Percentiles rank a stretch among this genome's conserved stretches.
Evolutionary conservation across 495 filamentous ascomycete species (phyloP).

Genomic region (Hypoxylon perforatum): DNA sequence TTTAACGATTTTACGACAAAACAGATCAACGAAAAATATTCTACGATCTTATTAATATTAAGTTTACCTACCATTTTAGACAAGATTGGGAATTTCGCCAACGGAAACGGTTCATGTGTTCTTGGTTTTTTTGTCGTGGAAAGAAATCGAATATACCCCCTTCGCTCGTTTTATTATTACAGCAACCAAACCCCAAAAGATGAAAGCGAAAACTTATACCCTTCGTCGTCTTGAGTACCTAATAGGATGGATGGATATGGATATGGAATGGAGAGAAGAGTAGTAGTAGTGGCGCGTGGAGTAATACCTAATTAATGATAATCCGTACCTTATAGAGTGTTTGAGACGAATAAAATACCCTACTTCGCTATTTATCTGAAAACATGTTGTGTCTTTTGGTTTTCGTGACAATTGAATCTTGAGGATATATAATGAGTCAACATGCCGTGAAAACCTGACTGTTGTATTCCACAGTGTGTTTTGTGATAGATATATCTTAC

Average conservation of each 20-base stretch:
- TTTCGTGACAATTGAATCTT: too few species aligned
- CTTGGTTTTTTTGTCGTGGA: neutral
- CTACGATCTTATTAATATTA: conserved; percentile 11
- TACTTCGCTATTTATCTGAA: conserved; percentile 9
- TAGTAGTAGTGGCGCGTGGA: conserved; percentile 7
- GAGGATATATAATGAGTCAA: too few species aligned
- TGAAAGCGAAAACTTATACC: conserved; percentile 29
- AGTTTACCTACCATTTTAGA: neutral
- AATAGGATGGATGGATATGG: neutral
- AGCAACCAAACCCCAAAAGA: conserved; percentile 13
- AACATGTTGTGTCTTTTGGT: neutral
- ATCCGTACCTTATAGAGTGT: conserved; percentile 1
- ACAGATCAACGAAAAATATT: conserved; percentile 5
- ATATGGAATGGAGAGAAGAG: too few species aligned
- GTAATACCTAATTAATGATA: conserved; percentile 31
- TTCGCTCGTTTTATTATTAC: conserved; percentile 40
- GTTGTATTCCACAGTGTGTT: too few species aligned
- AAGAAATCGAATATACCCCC: conserved; percentile 19
- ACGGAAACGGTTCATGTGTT: conserved; percentile 3
- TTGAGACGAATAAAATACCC: conserved; percentile 26
- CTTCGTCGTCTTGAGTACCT: conserved; percentile 26
- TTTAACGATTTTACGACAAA: conserved; percentile 22
- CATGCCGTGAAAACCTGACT: too few species aligned
- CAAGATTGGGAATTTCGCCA: conserved; percentile 6
- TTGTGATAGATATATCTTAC: too few species aligned